Evolutionary conservation across 1,139 yeast species (phyloP), one percentile per base, ranked within the genome.

Genomic region (Hansenula sp.): DNA sequence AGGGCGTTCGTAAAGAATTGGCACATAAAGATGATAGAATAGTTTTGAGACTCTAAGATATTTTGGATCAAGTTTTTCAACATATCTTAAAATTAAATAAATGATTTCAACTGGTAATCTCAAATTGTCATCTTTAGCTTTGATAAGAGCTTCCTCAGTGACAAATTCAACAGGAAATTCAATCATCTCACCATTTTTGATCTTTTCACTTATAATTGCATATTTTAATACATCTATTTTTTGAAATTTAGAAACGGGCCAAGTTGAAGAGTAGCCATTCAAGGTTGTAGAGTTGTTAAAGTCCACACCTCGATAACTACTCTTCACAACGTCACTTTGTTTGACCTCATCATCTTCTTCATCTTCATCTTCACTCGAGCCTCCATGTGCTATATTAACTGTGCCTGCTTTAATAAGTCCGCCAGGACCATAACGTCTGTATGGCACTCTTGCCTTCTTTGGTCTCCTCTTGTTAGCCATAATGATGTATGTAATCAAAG

Each of bases 391-490:
- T 46, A 47, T 32, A 40, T 47, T 50, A 55, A 18, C 49, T 52
- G 18, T 47, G 49, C 6, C 64, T 60, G 37, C 62, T 70, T 39
- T n/a, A n/a, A 73, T 71, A 25, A 74, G 70, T 30, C 83, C 81
- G 49, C 83, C 81, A 49, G 86, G 88, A 14, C 82, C 86, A 61
- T 83, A 84, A 64, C 82, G 75, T 65, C 80, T 73, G 63, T 85
- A 88, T 33, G 92, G 85, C 53, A 83, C 79, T 60, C 82, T 79
- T 42, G 74, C 69, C 70, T 88, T 82, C 69, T 84, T 84, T 14
- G 96, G 89, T 61, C 96, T 73, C 57, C 90, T 66, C 64, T 88
- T 88, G 62, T 88, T 88, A 36, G 89, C 95, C 79, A 88, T 88
- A n/a, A n/a, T n/a, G n/a, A n/a, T n/a, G n/a, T n/a, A n/a, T n/a